Evolutionary conservation across 2,329 filamentous ascomycete genomes (phyloP), one percentile per base, ranked within the genome.

Genomic region (Colletotrichum tropicicola): DNA sequence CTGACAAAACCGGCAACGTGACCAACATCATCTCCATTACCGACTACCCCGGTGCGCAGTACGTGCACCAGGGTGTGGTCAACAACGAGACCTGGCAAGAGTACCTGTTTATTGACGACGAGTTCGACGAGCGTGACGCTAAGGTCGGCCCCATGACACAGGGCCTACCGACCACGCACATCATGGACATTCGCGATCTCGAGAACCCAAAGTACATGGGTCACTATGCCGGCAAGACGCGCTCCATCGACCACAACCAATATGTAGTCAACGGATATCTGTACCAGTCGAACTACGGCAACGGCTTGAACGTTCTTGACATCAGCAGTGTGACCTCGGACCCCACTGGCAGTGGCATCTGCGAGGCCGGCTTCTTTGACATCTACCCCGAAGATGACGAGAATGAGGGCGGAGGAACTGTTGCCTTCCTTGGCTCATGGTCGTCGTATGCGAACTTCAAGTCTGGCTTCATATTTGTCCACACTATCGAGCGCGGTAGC

Each of bases 31-130:
- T 87, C 67, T 86, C 84, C 55, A 79, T 78, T 60, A 85, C 83
- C 4, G 80, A 80, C 0, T 88, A 87, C 73, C 78, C 82, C 7
- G 85, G 85, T 35, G 69, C 66, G 23, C 71, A 80, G 17, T 87
- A 87, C 75, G 85, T 84, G 2, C 85, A 88, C 72, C 85, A 88
- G 70, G 85, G 85, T 52, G 82, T 80, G 73, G 76, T 87, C 10
- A 78, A 83, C 58, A 78, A 84, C 71, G 72, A 74, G 23, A 72
- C 77, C 37, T 80, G 74, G 73, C 79, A 82, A 59, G 75, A 79
- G 43, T 76, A 69, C 54, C 75, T 85, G 15, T 74, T 85, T 41
- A 68, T 82, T 15, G 82, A 85, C 68, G 83, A 85, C 68, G 83
- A 85, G 68, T 77, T 81, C 54, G 83, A 86, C 69, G 83, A 86